Evolutionary conservation across 2,329 filamentous ascomycete genomes (phyloP).

Genomic region (Sphaceloma murrayae): DNA sequence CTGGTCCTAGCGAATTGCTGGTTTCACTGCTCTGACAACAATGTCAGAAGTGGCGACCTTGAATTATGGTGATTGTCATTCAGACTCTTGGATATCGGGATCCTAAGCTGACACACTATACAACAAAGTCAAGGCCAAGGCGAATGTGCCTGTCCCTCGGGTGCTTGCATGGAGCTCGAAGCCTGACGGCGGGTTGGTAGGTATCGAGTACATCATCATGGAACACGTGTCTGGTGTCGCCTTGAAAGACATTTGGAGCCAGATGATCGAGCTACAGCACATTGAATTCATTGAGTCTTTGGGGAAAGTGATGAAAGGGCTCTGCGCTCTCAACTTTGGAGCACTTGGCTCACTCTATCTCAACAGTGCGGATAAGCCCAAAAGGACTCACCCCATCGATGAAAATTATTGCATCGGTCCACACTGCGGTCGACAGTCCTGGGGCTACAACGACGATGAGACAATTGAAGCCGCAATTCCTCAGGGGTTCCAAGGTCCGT

Average conservation of each 20-base stretch:
- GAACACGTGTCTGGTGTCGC: slow-evolving; percentile 30
- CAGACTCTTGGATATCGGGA: not conserved
- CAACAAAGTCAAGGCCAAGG: slow-evolving; percentile 30
- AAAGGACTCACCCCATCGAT: no score
- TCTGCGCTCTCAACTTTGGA: slow-evolving; percentile 5
- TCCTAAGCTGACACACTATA: slow-evolving; percentile 15
- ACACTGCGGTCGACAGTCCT: not conserved
- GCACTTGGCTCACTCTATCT: slow-evolving; percentile 13
- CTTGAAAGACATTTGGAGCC: slow-evolving; percentile 24
- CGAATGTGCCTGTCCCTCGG: slow-evolving; percentile 34
- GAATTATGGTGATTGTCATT: slow-evolving; percentile 16
- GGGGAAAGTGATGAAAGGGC: slow-evolving; percentile 1
- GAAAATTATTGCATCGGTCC: slow-evolving; percentile 14
- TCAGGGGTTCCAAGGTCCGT: no score
- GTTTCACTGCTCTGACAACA: no score
- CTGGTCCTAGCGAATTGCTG: slow-evolving; percentile 32
- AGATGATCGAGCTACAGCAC: slow-evolving; percentile 14
- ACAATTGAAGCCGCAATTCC: no score
- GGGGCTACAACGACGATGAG: no score
- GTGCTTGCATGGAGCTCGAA: slow-evolving; percentile 37
- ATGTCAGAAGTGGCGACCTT: slow-evolving; percentile 42
- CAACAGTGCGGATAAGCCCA: no score
- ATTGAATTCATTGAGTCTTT: slow-evolving; percentile 15
- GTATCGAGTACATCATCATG: slow-evolving; percentile 34
- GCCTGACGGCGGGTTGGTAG: no score